Base-by-base conservation (phyloP, 805 yeast genomes). In the Monosporozyma solicola region DNA sequence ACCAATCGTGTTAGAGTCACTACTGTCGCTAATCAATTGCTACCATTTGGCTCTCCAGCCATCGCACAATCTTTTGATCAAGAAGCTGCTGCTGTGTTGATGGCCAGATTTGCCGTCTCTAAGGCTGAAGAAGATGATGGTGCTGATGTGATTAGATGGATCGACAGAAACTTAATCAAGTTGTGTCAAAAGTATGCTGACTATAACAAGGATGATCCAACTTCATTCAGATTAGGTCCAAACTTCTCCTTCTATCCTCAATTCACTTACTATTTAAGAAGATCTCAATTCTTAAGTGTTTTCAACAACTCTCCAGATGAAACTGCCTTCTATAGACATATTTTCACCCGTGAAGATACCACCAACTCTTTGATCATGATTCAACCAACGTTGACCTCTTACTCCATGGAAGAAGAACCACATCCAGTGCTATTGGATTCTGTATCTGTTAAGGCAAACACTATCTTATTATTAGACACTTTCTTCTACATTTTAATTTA, bases 241-340 rank as follows among this genome's bases (percentile, higher is more conserved):
- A 85, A 85, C 66, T 91, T 89, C 70, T 81, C 89, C 46, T 75
- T 92, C 67, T 86, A 88, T 66, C 99, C 99, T 29, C 99, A 94
- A 71, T 95, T 94, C 65, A 85, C 94, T 72, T 94, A 86, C 74
- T 95, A 94, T 68, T 77, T 94, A 72, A 86, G 99, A 74, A 84
- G 99, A 69, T 89, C 97, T 1, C 98, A 92, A 72, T 91, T 94
- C 70, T 75, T 94, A 68, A 95, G 89, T 69, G 96, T 92, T 47
- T 94, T 94, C 78, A 94, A 94, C 73, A 91, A 91, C 72, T 94
- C 99, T 5, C 99, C 99, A 1, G 99, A 94, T 74, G 99, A 94
- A 74, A 90, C 98, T 46, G 96, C 97, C 41, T 94, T 91, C 72
- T 89, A 92, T 72, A 83, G 97, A 69, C 99, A 94, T 70, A 84